Conservation (phyloP, 2,329 filamentous ascomycete genomes). For the Cercospora sp. region DNA sequence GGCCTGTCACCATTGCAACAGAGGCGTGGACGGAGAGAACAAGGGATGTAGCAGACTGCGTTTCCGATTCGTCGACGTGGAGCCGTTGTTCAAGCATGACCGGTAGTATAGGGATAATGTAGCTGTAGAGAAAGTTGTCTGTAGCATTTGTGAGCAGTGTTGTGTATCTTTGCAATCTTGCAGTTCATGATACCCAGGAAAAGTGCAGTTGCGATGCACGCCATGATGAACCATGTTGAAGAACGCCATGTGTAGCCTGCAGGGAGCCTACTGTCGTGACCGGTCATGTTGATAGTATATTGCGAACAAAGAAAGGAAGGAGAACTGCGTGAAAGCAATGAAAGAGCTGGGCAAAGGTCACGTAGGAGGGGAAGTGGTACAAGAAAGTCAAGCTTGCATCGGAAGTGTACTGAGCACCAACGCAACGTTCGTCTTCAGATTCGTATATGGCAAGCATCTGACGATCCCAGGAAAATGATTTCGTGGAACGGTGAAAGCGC, state of each 20-base stretch:
- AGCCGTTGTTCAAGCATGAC: conserved; percentile 27
- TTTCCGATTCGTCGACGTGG: conserved; percentile 15
- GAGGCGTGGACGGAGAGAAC: conserved; percentile 42
- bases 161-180: not conserved
- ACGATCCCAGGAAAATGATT: not conserved
- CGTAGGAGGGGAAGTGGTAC: not conserved
- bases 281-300: conserved; percentile 32
- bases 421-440: not conserved
- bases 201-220: conserved; percentile 2
- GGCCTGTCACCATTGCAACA: conserved; percentile 44
- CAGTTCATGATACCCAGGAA: not conserved
- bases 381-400: not conserved
- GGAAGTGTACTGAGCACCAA: not conserved
- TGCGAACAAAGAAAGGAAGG: not conserved
- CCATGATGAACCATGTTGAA: conserved; percentile 1
- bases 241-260: conserved; percentile 3
- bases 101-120: conserved; percentile 25
- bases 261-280: conserved; percentile 1
- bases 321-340: not conserved
- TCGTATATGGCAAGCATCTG: not conserved
- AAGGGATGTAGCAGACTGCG: conserved; percentile 22
- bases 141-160: not conserved
- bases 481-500: not conserved
- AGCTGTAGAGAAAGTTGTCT: conserved; percentile 29
- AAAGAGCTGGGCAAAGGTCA: not conserved